A percentile compares a stretch with the other conserved stretches of the same genome.
Conservation (phyloP, 352 stramenopile species). For the Thalassiosira livingstoniorum region DNA sequence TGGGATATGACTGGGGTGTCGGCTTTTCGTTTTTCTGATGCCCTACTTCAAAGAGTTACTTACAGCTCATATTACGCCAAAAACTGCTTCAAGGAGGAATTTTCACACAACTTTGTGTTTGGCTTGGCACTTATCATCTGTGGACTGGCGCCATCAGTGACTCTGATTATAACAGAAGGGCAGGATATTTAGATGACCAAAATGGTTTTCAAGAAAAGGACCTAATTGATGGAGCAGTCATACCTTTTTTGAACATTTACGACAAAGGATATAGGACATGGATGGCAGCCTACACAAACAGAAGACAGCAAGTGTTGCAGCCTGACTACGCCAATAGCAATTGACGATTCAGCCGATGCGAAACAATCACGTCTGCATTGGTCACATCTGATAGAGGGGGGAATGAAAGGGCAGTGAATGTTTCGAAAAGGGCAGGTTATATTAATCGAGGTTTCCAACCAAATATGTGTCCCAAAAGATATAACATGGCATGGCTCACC, state of each 20-base stretch:
- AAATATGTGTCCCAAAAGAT: slow-evolving; percentile 15
- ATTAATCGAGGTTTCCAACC: slow-evolving; percentile 36
- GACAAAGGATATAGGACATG: slow-evolving; percentile 52
- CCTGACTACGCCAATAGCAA: slow-evolving; percentile 49
- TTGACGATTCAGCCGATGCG: slow-evolving; percentile 18
- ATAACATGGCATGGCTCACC: slow-evolving; percentile 48
- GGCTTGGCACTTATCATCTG: slow-evolving; percentile 15
- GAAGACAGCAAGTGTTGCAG: slow-evolving; percentile 44
- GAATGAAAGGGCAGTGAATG: slow-evolving; percentile 63
- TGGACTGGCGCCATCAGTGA: slow-evolving; percentile 13
- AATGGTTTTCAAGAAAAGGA: slow-evolving; percentile 15
- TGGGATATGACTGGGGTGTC: slow-evolving; percentile 42
- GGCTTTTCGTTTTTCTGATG: slow-evolving; percentile 16
- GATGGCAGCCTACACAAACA: slow-evolving; percentile 29
- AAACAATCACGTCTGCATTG: slow-evolving; percentile 36
- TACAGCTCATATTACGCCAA: slow-evolving; percentile 53
- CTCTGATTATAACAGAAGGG: slow-evolving; percentile 24
- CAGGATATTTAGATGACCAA: slow-evolving; percentile 19
- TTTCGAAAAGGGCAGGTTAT: slow-evolving; percentile 40
- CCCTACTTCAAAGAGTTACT: slow-evolving; percentile 35
- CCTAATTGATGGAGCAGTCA: slow-evolving; percentile 6
- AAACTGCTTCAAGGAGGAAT: slow-evolving; percentile 60
- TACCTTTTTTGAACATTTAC: slow-evolving; percentile 26
- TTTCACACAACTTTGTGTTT: slow-evolving; percentile 37
- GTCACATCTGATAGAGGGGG: slow-evolving; percentile 48